Conservation (phyloP, 441 rosid species). For the Bocquillonia castaneifolia region DNA sequence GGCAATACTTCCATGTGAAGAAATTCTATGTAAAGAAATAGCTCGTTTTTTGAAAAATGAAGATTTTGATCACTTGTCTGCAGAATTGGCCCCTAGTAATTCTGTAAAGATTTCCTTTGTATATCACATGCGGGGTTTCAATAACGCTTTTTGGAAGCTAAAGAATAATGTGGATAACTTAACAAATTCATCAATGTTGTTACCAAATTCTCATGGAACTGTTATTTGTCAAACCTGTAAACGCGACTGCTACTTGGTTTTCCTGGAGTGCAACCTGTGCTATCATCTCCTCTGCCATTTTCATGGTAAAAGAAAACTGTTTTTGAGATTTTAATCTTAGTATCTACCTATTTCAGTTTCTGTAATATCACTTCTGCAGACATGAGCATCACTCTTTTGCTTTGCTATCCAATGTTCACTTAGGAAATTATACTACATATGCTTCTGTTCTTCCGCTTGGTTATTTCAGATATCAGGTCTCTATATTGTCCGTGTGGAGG, state of each 20-base stretch:
- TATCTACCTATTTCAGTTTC: neutral
- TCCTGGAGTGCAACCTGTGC: conserved; percentile 29
- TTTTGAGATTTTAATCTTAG: neutral
- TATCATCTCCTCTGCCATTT: conserved; percentile 30
- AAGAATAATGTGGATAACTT: conserved; percentile 10
- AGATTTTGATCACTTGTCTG: conserved; percentile 16
- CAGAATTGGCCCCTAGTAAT: conserved; percentile 9
- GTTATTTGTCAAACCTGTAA: conserved; percentile 39
- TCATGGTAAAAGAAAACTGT: conserved; percentile 30
- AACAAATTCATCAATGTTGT: conserved; percentile 13
- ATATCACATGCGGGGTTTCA: conserved; percentile 25
- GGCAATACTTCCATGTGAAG: conserved; percentile 43
- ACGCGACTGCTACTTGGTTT: conserved; percentile 43
- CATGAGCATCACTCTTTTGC: neutral
- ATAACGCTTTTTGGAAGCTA: conserved; percentile 25
- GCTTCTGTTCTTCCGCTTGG: neutral
- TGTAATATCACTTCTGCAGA: neutral
- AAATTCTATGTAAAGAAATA: conserved; percentile 42
- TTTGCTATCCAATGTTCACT: neutral
- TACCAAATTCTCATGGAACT: conserved; percentile 28
- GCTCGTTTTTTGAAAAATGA: conserved; percentile 19
- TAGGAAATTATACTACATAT: neutral
- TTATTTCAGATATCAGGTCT: conserved; percentile 25
- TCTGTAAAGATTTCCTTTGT: conserved; percentile 24
- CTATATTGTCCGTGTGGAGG: conserved; percentile 31